These are phyloP conservation scores for Kuraishia cidri DNA, from an alignment of 805 yeast genomes.

Conservation along the genomic window DNA sequence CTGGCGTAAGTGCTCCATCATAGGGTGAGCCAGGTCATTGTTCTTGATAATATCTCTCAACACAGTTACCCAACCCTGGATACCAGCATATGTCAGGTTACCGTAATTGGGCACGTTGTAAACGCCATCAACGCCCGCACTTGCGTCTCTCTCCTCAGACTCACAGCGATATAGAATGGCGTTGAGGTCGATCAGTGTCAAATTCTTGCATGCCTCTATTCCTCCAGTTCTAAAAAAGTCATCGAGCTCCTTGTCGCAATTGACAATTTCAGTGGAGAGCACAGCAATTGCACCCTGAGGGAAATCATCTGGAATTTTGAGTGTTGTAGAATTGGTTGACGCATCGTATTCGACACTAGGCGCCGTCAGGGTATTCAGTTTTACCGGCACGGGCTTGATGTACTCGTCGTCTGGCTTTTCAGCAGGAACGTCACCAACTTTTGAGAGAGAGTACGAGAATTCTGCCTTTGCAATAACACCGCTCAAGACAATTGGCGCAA, in stretches of 20 bases:
- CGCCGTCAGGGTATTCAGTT: conserved; percentile 40
- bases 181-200: conserved; percentile 65
- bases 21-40: conserved; percentile 79
- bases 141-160: conserved; percentile 78
- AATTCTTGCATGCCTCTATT: conserved; percentile 52
- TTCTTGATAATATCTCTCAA: conserved; percentile 50
- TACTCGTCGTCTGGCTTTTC: conserved; percentile 24
- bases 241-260: conserved; percentile 60
- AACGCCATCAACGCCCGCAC: conserved; percentile 63
- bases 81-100: conserved; percentile 72
- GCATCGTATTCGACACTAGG: conserved; percentile 38
- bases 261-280: conserved; percentile 58
- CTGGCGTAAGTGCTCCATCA: conserved; percentile 69
- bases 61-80: conserved; percentile 85
- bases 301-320: conserved; percentile 53
- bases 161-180: conserved; percentile 71
- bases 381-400: conserved; percentile 60
- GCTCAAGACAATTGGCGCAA: conserved; percentile 48
- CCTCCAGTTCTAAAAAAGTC: conserved; percentile 68
- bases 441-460: conserved; percentile 49
- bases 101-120: conserved; percentile 75
- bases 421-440: conserved; percentile 39
- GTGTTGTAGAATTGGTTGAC: conserved; percentile 33
- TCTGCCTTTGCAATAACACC: conserved; percentile 53
- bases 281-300: conserved; percentile 91